Percentiles rank a stretch among this genome's conserved stretches.
phyloP scores from a whole-genome alignment of 2,329 filamentous ascomycete species.

The Ceratocystis albifundus region DNA sequence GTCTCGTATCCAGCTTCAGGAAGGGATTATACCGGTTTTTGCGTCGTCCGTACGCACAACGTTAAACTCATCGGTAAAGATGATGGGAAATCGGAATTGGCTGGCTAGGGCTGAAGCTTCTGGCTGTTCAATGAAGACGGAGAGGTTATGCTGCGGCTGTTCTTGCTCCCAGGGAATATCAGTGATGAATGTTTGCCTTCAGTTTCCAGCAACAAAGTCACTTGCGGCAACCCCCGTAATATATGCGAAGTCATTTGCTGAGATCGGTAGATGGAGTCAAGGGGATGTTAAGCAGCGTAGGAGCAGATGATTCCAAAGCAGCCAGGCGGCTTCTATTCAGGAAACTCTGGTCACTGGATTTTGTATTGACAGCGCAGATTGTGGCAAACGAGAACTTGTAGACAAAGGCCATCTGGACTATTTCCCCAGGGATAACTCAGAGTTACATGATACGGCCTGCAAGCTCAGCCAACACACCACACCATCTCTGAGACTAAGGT shows the following conservation, averaged over 20 bases:
- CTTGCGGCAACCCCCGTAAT: not conserved
- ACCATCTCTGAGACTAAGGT: no score
- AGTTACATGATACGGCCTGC: no score
- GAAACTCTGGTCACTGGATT: not conserved
- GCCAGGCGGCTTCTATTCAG: not conserved
- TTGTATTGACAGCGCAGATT: not conserved
- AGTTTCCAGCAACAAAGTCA: not conserved
- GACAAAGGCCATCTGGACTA: slow-evolving; percentile 2
- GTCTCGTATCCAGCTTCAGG: not conserved
- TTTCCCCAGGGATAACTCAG: slow-evolving; percentile 1
- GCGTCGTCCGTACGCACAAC: no score
- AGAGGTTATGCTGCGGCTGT: no score
- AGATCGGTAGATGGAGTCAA: not conserved
- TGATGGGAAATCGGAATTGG: no score
- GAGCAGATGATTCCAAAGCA: not conserved
- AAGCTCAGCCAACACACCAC: no score
- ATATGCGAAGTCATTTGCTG: not conserved
- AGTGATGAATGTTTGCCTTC: not conserved
- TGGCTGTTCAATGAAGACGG: no score
- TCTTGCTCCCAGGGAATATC: no score
- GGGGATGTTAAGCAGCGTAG: not conserved
- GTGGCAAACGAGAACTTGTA: slow-evolving; percentile 12
- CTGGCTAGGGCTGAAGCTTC: no score
- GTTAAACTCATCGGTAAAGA: no score
- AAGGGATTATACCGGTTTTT: not conserved